A percentile compares a stretch with the other conserved stretches of the same genome.
phyloP scores from a whole-genome alignment of 331 rosid genomes.

The Quercus tomentella region DNA sequence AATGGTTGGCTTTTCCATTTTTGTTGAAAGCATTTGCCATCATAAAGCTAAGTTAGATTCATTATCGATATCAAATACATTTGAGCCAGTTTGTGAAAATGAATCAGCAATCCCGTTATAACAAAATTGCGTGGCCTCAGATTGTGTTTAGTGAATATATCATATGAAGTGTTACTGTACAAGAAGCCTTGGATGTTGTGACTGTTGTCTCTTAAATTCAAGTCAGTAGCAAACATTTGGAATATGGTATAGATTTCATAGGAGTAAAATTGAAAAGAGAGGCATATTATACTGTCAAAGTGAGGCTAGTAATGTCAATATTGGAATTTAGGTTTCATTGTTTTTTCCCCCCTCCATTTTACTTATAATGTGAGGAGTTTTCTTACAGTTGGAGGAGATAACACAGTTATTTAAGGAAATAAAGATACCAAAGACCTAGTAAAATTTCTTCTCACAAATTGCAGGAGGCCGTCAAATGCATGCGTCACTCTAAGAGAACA shows the following conservation, averaged over 20 bases:
- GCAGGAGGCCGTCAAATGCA: constrained; percentile 93
- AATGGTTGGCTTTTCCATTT: neutral
- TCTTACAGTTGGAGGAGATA: neutral
- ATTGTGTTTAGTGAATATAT: neutral
- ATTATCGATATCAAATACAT: neutral
- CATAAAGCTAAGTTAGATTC: neutral
- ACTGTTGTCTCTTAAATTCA: neutral
- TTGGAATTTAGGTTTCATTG: neutral
- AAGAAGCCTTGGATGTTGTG: neutral
- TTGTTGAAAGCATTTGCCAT: neutral
- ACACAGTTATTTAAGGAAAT: neutral
- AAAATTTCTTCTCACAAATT: neutral
- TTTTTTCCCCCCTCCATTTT: too few relatives aligned
- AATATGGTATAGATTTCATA: neutral
- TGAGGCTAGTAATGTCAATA: neutral
- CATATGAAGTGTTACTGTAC: too few relatives aligned
- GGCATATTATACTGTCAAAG: neutral
- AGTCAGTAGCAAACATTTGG: neutral
- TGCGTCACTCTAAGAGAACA: constrained; percentile 82
- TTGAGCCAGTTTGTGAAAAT: neutral
- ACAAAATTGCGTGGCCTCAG: neutral
- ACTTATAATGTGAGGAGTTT: neutral
- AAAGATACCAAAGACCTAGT: neutral
- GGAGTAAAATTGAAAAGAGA: neutral
- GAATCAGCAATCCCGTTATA: neutral